phyloP scores from a whole-genome alignment of 116 monocot genomes.

The Iris pallida region DNA sequence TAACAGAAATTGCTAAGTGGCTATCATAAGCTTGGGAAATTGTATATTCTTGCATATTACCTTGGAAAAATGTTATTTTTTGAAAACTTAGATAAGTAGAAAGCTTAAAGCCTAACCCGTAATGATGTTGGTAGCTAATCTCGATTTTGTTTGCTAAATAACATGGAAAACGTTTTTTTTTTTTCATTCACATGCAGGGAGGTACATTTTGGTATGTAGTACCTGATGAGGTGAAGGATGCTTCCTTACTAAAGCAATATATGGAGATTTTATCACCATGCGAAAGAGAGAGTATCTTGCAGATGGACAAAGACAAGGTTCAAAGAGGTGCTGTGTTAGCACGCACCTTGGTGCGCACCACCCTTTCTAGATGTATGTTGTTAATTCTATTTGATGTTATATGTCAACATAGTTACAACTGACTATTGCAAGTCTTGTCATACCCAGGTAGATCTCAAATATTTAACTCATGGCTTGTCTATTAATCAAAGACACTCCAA shows the following conservation, averaged over 20 bases:
- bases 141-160: too few relatives aligned
- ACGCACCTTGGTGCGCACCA: conserved; percentile 72
- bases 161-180: neutral
- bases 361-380: conserved; percentile 83
- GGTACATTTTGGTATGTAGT: conserved; percentile 68
- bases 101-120: too few relatives aligned
- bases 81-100: too few relatives aligned
- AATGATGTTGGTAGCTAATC: too few relatives aligned
- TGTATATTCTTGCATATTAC: too few relatives aligned
- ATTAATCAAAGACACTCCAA: neutral
- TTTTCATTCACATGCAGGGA: conserved; percentile 37
- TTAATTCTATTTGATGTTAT: neutral
- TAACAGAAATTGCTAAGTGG: too few relatives aligned
- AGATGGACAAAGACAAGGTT: conserved; percentile 35
- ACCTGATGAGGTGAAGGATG: conserved; percentile 61
- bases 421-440: neutral
- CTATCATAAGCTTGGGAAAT: too few relatives aligned
- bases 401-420: neutral
- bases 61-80: too few relatives aligned
- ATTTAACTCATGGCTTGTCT: neutral
- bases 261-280: conserved; percentile 52
- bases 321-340: conserved; percentile 61
- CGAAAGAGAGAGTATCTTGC: conserved; percentile 46
- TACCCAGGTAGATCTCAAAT: neutral
- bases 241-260: conserved; percentile 50